These are phyloP conservation scores for Trichothecium sympodiale DNA, from an alignment of 2,329 filamentous ascomycete species.

Conservation along the genomic window DNA sequence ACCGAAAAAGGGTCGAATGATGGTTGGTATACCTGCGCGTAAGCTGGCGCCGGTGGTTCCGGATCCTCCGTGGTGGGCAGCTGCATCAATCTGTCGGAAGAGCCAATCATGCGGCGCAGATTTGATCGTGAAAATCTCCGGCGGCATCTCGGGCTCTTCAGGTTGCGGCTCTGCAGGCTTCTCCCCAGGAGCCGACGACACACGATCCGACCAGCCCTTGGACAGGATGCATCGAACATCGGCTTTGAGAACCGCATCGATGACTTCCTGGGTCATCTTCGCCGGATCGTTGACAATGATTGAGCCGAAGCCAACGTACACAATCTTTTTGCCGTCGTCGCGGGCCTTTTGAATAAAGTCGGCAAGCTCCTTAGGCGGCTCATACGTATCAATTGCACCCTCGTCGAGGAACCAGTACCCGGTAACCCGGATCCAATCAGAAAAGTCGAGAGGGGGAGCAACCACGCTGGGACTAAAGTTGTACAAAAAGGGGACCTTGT, in stretches of 20 bases:
- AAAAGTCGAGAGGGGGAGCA: constrained; percentile 87
- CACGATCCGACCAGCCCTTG: constrained; percentile 91
- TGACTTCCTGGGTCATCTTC: constrained; percentile 83
- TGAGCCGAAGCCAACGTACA: constrained; percentile 94
- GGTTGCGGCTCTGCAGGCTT: constrained; percentile 35
- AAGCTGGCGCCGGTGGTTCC: constrained; percentile 92
- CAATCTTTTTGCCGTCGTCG: constrained; percentile 75
- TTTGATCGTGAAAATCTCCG: constrained; percentile 79
- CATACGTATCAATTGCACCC: constrained; percentile 42
- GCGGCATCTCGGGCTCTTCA: constrained; percentile 55
- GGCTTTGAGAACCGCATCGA: constrained; percentile 81
- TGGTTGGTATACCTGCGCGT: constrained; percentile 81
- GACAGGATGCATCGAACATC: constrained; percentile 91
- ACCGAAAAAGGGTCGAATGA: constrained; percentile 94
- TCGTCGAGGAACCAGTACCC: constrained; percentile 98
- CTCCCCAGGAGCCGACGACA: constrained; percentile 30
- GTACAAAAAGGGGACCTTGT: constrained; percentile 97
- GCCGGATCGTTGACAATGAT: constrained; percentile 87
- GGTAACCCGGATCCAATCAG: constrained; percentile 94
- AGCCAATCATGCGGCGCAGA: constrained; percentile 94
- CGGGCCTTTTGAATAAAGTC: constrained; percentile 79
- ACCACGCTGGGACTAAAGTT: constrained; percentile 94
- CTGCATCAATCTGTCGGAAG: constrained; percentile 86
- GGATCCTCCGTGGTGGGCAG: constrained; percentile 86
- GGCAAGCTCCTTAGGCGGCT: constrained; percentile 62